phyloP scores from a whole-genome alignment of 495 filamentous ascomycete genomes.

The Trichoderma orchidacearum region DNA sequence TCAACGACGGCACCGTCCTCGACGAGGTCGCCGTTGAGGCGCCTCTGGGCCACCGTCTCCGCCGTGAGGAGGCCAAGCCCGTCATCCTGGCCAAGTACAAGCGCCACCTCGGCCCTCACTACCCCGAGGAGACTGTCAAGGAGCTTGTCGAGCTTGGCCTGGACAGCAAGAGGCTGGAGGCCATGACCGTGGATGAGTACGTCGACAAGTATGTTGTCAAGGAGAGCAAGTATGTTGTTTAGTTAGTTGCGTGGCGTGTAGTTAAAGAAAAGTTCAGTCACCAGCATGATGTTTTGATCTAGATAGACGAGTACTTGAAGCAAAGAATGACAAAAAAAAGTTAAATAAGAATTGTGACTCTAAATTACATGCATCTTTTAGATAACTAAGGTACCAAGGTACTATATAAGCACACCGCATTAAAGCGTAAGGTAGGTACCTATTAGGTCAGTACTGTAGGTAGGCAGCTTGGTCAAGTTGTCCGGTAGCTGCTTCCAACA shows the following conservation, averaged over 20 bases:
- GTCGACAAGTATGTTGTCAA: constrained; percentile 75
- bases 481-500: too few species aligned
- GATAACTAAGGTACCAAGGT: too few species aligned
- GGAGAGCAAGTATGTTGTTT: constrained; percentile 39
- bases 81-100: constrained; percentile 90
- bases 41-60: constrained; percentile 80
- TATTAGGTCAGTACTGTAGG: too few species aligned
- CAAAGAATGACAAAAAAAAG: too few species aligned
- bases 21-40: constrained; percentile 91
- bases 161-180: constrained; percentile 59
- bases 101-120: constrained; percentile 79
- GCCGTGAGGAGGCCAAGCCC: constrained; percentile 93
- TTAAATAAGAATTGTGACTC: too few species aligned
- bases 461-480: too few species aligned
- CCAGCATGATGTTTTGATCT: too few species aligned
- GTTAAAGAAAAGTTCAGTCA: too few species aligned
- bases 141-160: constrained; percentile 65
- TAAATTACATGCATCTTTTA: too few species aligned
- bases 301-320: background rate
- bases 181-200: constrained; percentile 78
- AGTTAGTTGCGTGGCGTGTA: background rate
- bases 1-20: constrained; percentile 89
- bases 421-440: too few species aligned
- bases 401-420: too few species aligned
- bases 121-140: constrained; percentile 56